A percentile compares a stretch with the other conserved stretches of the same genome.
Evolutionary conservation across 139 green algal species (phyloP).

Genomic region (Chlorella vulgaris): DNA sequence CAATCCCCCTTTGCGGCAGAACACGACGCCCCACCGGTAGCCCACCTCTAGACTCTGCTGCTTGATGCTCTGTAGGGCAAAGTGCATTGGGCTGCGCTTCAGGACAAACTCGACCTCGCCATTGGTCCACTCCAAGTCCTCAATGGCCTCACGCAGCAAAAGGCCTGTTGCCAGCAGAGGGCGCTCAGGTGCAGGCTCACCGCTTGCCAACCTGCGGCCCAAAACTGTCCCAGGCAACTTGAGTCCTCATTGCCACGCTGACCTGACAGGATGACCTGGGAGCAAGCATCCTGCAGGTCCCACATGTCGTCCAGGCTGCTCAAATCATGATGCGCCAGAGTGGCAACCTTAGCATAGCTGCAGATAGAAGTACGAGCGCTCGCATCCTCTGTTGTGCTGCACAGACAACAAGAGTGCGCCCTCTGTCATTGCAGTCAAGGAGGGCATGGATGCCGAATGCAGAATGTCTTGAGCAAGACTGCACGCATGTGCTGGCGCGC

Average conservation of each 20-base stretch:
- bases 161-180: no score
- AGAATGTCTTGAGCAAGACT: no score
- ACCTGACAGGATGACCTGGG: conserved; percentile 24
- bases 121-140: conserved; percentile 43
- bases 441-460: no score
- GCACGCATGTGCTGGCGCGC: background rate
- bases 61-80: conserved; percentile 11
- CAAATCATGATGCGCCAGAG: conserved; percentile 21
- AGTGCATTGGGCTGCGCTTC: conserved; percentile 9
- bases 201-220: no score
- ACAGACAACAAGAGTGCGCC: background rate
- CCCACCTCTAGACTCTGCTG: conserved; percentile 18
- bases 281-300: conserved; percentile 27
- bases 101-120: conserved; percentile 28
- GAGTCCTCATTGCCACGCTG: background rate
- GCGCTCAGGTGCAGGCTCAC: no score
- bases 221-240: no score
- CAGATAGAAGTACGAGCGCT: conserved; percentile 4
- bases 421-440: no score
- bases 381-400: conserved; percentile 11
- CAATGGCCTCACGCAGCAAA: conserved; percentile 45
- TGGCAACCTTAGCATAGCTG: conserved; percentile 25
- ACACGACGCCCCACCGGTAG: no score
- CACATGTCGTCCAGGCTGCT: conserved; percentile 21
- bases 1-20: no score